Evolutionary conservation across 2,329 filamentous ascomycete species (phyloP).

Genomic region (Xylariaceae sp.): DNA sequence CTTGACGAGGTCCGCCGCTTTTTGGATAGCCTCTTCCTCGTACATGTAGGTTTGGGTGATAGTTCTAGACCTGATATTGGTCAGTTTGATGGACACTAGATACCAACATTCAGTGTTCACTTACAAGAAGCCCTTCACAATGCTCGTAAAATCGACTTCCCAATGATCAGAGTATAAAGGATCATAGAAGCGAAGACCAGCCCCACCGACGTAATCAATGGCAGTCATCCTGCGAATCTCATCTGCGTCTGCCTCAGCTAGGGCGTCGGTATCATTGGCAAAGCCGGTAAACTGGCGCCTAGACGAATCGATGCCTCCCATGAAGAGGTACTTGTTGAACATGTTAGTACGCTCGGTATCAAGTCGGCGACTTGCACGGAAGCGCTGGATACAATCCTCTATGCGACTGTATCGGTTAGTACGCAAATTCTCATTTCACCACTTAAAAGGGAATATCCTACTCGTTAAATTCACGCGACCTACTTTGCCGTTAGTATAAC

Average conservation of each 20-base stretch:
- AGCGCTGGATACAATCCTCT: slow-evolving; percentile 82
- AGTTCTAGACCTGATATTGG: slow-evolving; percentile 50
- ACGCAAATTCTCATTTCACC: background rate
- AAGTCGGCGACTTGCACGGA: slow-evolving; percentile 74
- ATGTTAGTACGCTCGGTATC: slow-evolving; percentile 61
- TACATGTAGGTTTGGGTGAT: slow-evolving; percentile 61
- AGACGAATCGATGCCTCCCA: slow-evolving; percentile 74
- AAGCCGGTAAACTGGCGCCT: slow-evolving; percentile 63
- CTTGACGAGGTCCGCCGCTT: slow-evolving; percentile 68
- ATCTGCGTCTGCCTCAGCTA: slow-evolving; percentile 63
- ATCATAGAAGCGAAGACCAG: slow-evolving; percentile 53
- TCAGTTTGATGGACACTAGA: slow-evolving; percentile 24
- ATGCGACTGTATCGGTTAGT: slow-evolving; percentile 63
- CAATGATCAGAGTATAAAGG: slow-evolving; percentile 58
- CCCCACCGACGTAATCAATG: slow-evolving; percentile 58
- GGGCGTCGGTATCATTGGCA: slow-evolving; percentile 49
- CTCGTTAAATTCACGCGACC: slow-evolving; percentile 59
- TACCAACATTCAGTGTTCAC: slow-evolving; percentile 34
- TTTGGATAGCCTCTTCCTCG: slow-evolving; percentile 56
- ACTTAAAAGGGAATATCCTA: slow-evolving; percentile 40
- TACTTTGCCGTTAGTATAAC: slow-evolving; percentile 32
- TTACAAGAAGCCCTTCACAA: slow-evolving; percentile 79
- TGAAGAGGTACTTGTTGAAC: slow-evolving; percentile 79
- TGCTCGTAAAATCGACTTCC: slow-evolving; percentile 77
- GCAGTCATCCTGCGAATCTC: slow-evolving; percentile 68